Evolutionary conservation across 148 eudicot species (phyloP).

Genomic region (Rhododendron williamsianum): DNA sequence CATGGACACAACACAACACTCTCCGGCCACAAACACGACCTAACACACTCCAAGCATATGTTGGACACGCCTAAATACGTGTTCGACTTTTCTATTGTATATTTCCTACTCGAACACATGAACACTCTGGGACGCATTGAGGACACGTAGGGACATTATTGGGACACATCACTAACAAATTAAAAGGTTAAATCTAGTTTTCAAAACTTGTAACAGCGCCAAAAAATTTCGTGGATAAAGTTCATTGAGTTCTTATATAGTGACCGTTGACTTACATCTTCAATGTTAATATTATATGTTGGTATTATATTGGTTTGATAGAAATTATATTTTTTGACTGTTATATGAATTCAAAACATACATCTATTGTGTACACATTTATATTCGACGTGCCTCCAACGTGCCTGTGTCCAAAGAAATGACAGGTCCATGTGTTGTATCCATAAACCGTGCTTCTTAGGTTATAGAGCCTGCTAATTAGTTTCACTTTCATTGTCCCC

Average conservation of each 20-base stretch:
- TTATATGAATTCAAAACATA: not conserved
- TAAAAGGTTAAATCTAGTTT: not conserved
- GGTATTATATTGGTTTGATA: not conserved
- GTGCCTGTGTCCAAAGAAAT: not conserved
- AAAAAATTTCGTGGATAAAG: not conserved
- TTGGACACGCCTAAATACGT: not conserved
- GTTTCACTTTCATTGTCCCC: not conserved
- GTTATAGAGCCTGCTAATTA: not conserved
- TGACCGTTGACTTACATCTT: not conserved
- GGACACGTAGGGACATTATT: not conserved
- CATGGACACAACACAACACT: not conserved
- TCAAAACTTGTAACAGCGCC: not conserved
- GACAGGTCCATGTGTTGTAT: not conserved
- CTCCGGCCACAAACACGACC: not conserved
- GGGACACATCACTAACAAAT: not conserved
- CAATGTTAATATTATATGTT: not conserved
- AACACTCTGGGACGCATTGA: not conserved
- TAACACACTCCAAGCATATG: not conserved
- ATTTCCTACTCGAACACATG: not conserved
- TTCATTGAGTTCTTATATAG: not conserved
- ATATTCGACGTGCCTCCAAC: not conserved
- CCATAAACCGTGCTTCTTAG: not conserved
- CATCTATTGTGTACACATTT: not conserved
- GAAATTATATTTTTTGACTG: not conserved
- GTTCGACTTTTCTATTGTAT: not conserved